Percentiles rank a stretch among this genome's conserved stretches.
Evolutionary conservation across 306 rosid genomes (phyloP).

Genomic region (Corylus avellana): DNA sequence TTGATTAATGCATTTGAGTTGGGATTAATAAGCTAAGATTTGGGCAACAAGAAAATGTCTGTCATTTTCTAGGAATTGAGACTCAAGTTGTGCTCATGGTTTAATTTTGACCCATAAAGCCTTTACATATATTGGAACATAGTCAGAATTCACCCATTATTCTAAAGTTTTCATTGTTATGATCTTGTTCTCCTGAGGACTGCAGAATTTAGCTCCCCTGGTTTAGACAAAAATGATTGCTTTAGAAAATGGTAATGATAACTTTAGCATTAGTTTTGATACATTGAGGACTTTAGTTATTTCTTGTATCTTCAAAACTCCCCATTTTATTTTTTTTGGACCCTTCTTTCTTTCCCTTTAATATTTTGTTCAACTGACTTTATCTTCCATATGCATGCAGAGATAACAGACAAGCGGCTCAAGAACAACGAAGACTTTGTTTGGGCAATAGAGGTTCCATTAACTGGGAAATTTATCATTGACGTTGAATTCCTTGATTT

Average conservation of each 20-base stretch:
- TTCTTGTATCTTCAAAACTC: conserved; percentile 9
- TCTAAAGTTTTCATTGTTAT: not conserved
- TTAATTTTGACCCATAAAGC: not conserved
- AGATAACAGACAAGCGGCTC: conserved; percentile 68
- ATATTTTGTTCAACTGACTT: conserved; percentile 6
- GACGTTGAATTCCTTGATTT: conserved; percentile 95
- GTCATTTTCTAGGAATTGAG: not conserved
- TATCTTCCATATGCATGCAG: conserved; percentile 41
- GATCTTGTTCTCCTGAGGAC: not conserved
- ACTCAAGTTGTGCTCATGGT: not conserved
- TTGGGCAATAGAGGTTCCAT: conserved; percentile 92
- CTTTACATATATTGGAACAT: not conserved
- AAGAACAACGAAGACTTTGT: conserved; percentile 86
- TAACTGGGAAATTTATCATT: conserved; percentile 90
- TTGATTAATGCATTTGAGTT: not conserved
- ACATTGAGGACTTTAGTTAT: not conserved
- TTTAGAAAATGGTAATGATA: not conserved
- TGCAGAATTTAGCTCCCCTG: not conserved
- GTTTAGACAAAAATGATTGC: not conserved
- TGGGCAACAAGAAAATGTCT: not conserved
- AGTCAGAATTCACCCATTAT: not conserved
- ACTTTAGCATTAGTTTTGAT: not conserved
- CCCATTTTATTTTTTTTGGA: too few relatives aligned
- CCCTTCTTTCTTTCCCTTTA: not conserved
- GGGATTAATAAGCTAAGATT: not conserved